Evolutionary conservation across 768 basidiomycete genomes (phyloP).

Genomic region (Boletus vermiculosoides): DNA sequence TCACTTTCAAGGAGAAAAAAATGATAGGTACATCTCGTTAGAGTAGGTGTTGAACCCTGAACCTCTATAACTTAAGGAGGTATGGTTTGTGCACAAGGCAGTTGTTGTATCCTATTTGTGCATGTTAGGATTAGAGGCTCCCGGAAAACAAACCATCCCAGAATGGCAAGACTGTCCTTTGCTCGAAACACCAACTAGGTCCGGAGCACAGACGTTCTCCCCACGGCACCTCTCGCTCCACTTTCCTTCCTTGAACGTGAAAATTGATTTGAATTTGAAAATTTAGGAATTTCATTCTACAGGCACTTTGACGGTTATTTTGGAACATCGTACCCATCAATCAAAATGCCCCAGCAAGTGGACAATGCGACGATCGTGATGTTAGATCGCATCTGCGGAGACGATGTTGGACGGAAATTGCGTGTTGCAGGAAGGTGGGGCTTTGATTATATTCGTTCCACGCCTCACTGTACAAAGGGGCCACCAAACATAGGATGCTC

Average conservation of each 20-base stretch:
- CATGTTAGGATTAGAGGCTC: slow-evolving; percentile 31
- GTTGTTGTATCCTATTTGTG: slow-evolving; percentile 21
- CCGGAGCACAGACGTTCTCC: not conserved
- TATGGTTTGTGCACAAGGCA: not conserved
- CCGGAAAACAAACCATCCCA: slow-evolving; percentile 22
- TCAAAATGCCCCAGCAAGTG: slow-evolving; percentile 48
- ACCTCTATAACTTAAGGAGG: not conserved
- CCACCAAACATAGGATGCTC: slow-evolving; percentile 45
- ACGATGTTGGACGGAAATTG: slow-evolving; percentile 49
- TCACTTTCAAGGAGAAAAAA: not conserved
- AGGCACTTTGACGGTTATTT: not conserved
- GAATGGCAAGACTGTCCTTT: slow-evolving; percentile 10
- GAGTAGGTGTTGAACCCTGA: not conserved
- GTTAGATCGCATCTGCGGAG: slow-evolving; percentile 40
- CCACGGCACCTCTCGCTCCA: not conserved
- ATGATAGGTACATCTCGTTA: not conserved
- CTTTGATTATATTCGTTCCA: slow-evolving; percentile 12
- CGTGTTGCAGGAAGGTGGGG: slow-evolving; percentile 59
- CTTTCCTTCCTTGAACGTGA: slow-evolving; percentile 3
- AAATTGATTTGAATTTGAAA: slow-evolving; percentile 1
- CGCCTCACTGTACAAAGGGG: slow-evolving; percentile 14
- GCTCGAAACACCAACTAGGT: not conserved
- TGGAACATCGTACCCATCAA: not conserved
- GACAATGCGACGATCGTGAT: slow-evolving; percentile 46
- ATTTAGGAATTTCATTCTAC: not conserved